Percentiles rank a stretch among this genome's conserved stretches.
Evolutionary conservation across 352 stramenopile genomes (phyloP).

Genomic region (Phytopythium litorale): DNA sequence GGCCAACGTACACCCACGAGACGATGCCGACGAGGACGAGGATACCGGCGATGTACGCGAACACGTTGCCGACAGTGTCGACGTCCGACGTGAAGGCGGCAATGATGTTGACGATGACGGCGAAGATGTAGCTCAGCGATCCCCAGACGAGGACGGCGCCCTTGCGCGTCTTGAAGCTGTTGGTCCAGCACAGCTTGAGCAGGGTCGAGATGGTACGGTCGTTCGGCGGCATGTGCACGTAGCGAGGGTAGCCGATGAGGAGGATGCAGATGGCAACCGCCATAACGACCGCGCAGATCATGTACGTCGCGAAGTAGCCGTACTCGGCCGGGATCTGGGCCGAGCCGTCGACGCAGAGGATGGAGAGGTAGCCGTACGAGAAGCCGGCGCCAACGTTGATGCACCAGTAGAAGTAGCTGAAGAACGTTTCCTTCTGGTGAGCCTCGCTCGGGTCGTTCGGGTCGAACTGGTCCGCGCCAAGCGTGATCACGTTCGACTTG

Average conservation of each 20-base stretch:
- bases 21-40: conserved; percentile 25
- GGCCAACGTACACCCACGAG: conserved; percentile 32
- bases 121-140: conserved; percentile 17
- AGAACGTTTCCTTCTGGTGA: conserved; percentile 61
- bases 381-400: conserved; percentile 72
- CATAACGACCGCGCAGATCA: conserved; percentile 51
- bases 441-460: conserved; percentile 37
- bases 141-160: conserved; percentile 20
- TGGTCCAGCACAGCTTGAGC: conserved; percentile 24
- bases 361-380: conserved; percentile 79
- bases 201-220: conserved; percentile 43
- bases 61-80: conserved; percentile 20
- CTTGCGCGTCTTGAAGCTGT: conserved; percentile 15
- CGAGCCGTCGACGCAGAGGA: conserved; percentile 70
- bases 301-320: conserved; percentile 36
- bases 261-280: conserved; percentile 30
- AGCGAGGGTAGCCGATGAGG: conserved; percentile 41
- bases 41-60: conserved; percentile 40
- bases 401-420: conserved; percentile 82
- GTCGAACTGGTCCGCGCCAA: conserved; percentile 62
- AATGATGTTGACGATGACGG: conserved; percentile 46
- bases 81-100: conserved; percentile 49
- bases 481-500: conserved; percentile 60
- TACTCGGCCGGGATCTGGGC: conserved; percentile 33
- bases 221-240: conserved; percentile 39